Conservation (phyloP, 768 basidiomycete species). For the Lenzites betulinus region DNA sequence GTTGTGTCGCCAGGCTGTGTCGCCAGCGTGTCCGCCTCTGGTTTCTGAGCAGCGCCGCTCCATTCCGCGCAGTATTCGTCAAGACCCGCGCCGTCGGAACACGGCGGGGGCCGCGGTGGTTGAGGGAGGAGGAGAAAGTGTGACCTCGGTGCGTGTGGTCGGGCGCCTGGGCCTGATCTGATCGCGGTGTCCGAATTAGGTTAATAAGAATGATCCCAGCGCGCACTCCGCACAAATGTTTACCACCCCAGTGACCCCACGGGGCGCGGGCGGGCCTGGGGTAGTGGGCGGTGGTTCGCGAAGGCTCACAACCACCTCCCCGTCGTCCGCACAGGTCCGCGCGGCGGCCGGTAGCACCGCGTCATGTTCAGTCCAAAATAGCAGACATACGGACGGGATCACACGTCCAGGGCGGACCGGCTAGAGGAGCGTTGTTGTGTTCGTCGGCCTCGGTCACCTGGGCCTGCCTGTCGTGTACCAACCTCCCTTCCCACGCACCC, state of each 20-base stretch:
- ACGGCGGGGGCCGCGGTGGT: neutral
- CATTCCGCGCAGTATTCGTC: neutral
- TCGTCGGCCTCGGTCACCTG: neutral
- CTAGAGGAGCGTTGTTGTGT: neutral
- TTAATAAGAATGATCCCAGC: conserved; percentile 14
- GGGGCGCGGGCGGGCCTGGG: conserved; percentile 3
- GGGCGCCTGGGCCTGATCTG: neutral
- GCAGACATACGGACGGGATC: conserved; percentile 7
- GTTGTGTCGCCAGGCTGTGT: neutral
- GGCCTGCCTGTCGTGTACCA: neutral
- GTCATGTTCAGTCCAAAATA: neutral
- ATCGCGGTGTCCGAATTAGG: conserved; percentile 8
- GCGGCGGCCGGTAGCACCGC: neutral
- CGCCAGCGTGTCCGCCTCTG: neutral
- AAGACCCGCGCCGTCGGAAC: neutral
- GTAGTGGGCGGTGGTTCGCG: no score
- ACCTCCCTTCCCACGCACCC: neutral
- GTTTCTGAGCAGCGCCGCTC: neutral
- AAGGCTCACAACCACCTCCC: no score
- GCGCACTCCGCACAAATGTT: conserved; percentile 3
- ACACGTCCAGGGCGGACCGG: conserved; percentile 12
- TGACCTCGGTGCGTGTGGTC: neutral
- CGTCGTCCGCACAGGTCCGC: neutral
- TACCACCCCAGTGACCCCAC: conserved; percentile 12
- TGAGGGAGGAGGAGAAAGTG: neutral